These are phyloP conservation scores for Miamiensis avidus DNA, from an alignment of 169 alveolate genomes.

Conservation along the genomic window DNA sequence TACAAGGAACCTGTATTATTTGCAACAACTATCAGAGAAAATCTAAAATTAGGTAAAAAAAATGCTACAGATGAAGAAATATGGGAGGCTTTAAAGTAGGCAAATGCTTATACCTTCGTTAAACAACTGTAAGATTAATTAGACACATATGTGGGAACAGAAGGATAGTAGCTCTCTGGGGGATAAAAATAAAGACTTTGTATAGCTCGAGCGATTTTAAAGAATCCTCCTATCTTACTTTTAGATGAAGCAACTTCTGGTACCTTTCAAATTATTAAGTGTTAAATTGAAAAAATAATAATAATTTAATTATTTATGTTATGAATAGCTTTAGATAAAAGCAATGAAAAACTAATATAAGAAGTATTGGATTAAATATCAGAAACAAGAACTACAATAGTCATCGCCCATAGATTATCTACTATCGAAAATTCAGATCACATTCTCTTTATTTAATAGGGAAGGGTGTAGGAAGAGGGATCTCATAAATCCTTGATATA, in stretches of 20 bases:
- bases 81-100: constrained; percentile 54
- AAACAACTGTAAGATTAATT: constrained; percentile 45
- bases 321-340: constrained; percentile 68
- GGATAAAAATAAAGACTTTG: constrained; percentile 80
- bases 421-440: too few relatives aligned
- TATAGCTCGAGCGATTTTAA: constrained; percentile 71
- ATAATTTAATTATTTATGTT: too few relatives aligned
- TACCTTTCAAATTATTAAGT: too few relatives aligned
- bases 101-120: constrained; percentile 67
- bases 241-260: constrained; percentile 84
- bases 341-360: constrained; percentile 70
- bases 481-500: too few relatives aligned
- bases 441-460: too few relatives aligned
- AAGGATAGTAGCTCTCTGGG: constrained; percentile 65
- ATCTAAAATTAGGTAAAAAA: constrained; percentile 60
- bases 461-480: too few relatives aligned
- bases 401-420: too few relatives aligned
- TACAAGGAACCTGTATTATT: constrained; percentile 52
- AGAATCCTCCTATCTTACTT: constrained; percentile 56
- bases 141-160: constrained; percentile 64
- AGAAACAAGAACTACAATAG: too few relatives aligned
- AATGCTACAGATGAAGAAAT: constrained; percentile 61
- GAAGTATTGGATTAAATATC: too few relatives aligned
- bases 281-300: too few relatives aligned
- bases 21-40: constrained; percentile 54